These are phyloP conservation scores for Aegilops sharonensis DNA, from an alignment of 176 grass and related monocot species.

Conservation along the genomic window DNA sequence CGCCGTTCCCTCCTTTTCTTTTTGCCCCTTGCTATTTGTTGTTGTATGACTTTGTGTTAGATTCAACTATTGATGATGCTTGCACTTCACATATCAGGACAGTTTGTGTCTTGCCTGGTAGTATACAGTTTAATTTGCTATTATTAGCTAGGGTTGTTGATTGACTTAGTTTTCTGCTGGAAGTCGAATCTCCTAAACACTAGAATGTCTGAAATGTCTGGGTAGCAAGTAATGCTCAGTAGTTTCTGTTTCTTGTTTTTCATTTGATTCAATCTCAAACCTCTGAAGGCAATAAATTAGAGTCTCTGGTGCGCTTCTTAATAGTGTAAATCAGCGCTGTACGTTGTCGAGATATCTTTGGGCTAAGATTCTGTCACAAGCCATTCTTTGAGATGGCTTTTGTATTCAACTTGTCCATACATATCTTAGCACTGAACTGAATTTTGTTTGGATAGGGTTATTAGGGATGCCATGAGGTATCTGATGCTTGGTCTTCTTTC, in stretches of 20 bases:
- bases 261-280: not conserved
- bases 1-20: too few relatives aligned
- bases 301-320: slow-evolving; percentile 88
- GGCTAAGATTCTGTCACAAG: too few relatives aligned
- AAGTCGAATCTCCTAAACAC: too few relatives aligned
- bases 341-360: slow-evolving; percentile 60
- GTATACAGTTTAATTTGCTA: not conserved
- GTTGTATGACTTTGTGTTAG: not conserved
- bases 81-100: not conserved
- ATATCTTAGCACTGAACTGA: too few relatives aligned
- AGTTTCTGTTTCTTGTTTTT: too few relatives aligned
- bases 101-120: not conserved
- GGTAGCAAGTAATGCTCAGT: not conserved
- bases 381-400: too few relatives aligned
- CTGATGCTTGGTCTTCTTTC: too few relatives aligned
- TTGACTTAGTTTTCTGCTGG: too few relatives aligned
- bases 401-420: too few relatives aligned
- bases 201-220: too few relatives aligned
- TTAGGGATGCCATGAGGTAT: too few relatives aligned
- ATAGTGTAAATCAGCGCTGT: slow-evolving; percentile 83
- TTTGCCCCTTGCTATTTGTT: not conserved
- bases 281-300: slow-evolving; percentile 81
- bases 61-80: not conserved
- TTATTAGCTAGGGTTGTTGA: not conserved
- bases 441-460: too few relatives aligned